Conservation (phyloP, 2,329 filamentous ascomycete genomes). For the Penicillium sp. region DNA sequence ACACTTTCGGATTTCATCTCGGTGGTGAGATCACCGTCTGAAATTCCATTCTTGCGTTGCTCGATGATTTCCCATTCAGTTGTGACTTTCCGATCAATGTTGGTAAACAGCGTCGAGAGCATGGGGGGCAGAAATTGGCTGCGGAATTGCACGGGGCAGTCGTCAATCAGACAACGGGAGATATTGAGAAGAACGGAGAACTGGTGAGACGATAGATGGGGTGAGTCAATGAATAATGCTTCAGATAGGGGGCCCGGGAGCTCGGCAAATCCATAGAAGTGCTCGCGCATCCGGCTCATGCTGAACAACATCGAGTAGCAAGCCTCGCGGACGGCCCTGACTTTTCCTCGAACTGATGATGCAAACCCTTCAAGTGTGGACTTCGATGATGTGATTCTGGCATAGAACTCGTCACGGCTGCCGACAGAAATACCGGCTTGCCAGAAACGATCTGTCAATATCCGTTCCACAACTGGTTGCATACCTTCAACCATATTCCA, state of each 20-base stretch:
- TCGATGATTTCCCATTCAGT: constrained; percentile 80
- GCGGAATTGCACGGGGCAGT: constrained; percentile 77
- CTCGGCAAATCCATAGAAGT: constrained; percentile 87
- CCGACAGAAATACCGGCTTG: constrained; percentile 95
- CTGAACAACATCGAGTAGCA: constrained; percentile 93
- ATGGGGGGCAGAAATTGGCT: constrained; percentile 80
- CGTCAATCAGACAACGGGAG: constrained; percentile 81
- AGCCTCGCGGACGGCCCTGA: constrained; percentile 85
- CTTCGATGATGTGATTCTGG: constrained; percentile 82
- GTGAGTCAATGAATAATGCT: constrained; percentile 77
- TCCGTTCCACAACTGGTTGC: constrained; percentile 70
- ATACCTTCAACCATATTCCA: constrained; percentile 79
- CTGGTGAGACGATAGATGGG: constrained; percentile 83
- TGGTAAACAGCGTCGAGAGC: constrained; percentile 73
- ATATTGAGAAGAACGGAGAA: constrained; percentile 90
- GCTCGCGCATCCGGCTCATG: constrained; percentile 78
- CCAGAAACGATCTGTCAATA: constrained; percentile 95
- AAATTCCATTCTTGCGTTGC: constrained; percentile 54
- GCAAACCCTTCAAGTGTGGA: constrained; percentile 88
- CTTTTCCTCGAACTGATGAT: constrained; percentile 83
- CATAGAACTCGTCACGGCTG: constrained; percentile 95
- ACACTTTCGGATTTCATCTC: constrained; percentile 99
- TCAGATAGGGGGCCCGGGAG: constrained; percentile 78
- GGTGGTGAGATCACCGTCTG: constrained; percentile 76
- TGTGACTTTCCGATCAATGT: constrained; percentile 82